A percentile compares a stretch with the other conserved stretches of the same genome.
Conservation (phyloP, 805 yeast species). For the Sungouiella thailandica region DNA sequence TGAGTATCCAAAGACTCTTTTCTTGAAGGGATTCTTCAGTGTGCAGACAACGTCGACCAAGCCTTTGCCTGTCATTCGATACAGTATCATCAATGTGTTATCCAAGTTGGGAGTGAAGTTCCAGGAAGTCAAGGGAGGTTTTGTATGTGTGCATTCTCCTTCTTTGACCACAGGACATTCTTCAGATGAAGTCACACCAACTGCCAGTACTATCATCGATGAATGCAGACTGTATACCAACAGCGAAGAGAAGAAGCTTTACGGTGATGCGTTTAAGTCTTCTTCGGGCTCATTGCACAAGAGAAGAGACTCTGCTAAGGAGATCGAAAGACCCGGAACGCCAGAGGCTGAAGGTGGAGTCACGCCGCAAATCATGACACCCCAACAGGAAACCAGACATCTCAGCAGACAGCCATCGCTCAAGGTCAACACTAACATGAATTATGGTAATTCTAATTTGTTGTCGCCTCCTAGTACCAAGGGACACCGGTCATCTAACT, state of each 20-base stretch:
- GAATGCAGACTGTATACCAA: conserved; percentile 16
- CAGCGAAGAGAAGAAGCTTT: conserved; percentile 28
- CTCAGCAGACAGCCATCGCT: conserved; percentile 38
- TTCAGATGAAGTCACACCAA: conserved; percentile 11
- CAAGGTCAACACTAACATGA: conserved; percentile 23
- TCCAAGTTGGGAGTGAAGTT: conserved; percentile 72
- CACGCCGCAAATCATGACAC: conserved; percentile 9
- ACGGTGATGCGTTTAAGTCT: conserved; percentile 38
- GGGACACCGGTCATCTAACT: conserved; percentile 36
- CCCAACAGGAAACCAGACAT: conserved; percentile 14
- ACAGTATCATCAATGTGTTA: conserved; percentile 74
- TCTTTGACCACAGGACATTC: conserved; percentile 25
- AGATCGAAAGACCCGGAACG: conserved; percentile 18
- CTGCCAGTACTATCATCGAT: conserved; percentile 14
- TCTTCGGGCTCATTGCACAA: conserved; percentile 27
- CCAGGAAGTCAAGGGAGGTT: conserved; percentile 91
- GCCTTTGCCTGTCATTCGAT: conserved; percentile 82
- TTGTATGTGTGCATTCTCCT: conserved; percentile 71
- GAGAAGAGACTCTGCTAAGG: conserved; percentile 1
- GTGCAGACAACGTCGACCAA: conserved; percentile 94
- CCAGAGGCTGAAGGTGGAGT: conserved; percentile 19
- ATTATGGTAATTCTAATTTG: background rate
- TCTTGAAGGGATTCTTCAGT: conserved; percentile 87
- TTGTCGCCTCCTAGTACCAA: conserved; percentile 27
- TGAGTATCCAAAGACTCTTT: conserved; percentile 86